Base-by-base conservation (phyloP, 176 grass and related monocot genomes). In the Areca catechu region DNA sequence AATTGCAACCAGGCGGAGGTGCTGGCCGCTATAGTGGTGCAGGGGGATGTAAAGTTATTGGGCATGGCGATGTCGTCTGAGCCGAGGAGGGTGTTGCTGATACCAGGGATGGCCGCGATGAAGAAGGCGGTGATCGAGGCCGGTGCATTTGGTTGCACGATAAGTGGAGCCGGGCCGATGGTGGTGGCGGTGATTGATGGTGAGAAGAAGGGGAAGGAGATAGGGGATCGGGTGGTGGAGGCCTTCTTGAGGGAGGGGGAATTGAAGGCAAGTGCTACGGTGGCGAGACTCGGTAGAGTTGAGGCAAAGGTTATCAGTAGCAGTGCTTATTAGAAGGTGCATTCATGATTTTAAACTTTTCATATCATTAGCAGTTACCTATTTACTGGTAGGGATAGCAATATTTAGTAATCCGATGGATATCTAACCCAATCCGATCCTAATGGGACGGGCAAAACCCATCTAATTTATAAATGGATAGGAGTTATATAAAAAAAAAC, bases 131-230 rank as follows among this genome's bases (percentile, higher is more conserved):
- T 84, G 6, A 69, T 82, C n/a, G 62, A 75, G 3, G 84, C 89
- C 7, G 89, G 89, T 24, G 89, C 84, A 0, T 75, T 80, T 7
- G 84, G 89, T 0, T 88, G 89, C 55, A 95, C 89, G 21, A 95
- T 95, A 53, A 95, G 89, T 5, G 89, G 84, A 5, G 76, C 89
- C 0, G 84, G 84, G 20, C 89, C 89, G 4, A 95, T 84, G 0
- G 74, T 79, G 0, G 74, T 95, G 22, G 89, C 89, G 7, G 62
- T 95, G 16, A 84, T 80, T 43, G 77, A 88, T 5, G 60, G 63
- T 0, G 74, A 95, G 67, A 77, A 79, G 56, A 87, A 83, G 76
- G 88, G 88, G 22, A 70, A 81, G n/a, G 64, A 80, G 47, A 65
- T 95, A 7, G 89, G 62, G 3, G 53, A 62, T n/a, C 80, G 55